Conservation (phyloP, 495 filamentous ascomycete species). For the Massariosphaeria phaeospora region DNA sequence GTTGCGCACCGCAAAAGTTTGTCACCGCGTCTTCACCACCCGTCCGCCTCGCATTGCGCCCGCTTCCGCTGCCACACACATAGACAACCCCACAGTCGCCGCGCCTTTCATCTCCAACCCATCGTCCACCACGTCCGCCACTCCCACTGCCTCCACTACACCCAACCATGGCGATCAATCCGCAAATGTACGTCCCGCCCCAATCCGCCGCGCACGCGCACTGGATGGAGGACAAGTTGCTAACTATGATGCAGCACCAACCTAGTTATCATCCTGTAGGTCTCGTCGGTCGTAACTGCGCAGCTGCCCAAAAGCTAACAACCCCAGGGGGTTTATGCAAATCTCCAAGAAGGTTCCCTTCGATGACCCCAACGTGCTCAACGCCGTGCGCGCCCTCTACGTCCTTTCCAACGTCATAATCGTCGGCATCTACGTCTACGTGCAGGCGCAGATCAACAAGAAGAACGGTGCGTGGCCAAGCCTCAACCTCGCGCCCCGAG, state of each 20-base stretch:
- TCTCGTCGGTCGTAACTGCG: not conserved
- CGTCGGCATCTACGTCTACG: conserved; percentile 72
- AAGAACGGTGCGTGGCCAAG: conserved; percentile 74
- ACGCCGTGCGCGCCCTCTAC: conserved; percentile 76
- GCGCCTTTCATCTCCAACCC: not conserved
- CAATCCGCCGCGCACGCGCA: not conserved
- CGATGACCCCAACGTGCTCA: conserved; percentile 82
- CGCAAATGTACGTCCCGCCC: conserved; percentile 35
- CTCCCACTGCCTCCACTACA: too few relatives aligned
- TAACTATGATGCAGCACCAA: conserved; percentile 63
- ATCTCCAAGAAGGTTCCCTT: conserved; percentile 92
- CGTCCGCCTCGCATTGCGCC: too few relatives aligned
- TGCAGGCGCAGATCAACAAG: conserved; percentile 73
- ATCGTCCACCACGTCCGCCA: not conserved
- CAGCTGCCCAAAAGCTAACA: not conserved
- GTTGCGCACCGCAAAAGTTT: conserved; percentile 6
- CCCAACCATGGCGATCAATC: conserved; percentile 42
- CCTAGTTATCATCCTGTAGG: conserved; percentile 75
- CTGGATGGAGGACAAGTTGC: too few relatives aligned
- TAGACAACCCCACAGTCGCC: too few relatives aligned
- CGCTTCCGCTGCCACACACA: too few relatives aligned
- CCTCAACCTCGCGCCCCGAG: not conserved
- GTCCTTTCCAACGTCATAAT: conserved; percentile 87
- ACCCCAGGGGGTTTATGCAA: conserved; percentile 78
- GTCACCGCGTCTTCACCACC: not conserved